A percentile compares a stretch with the other conserved stretches of the same genome.
Conservation (phyloP, 306 rosid genomes). For the Prosopis cineraria region DNA sequence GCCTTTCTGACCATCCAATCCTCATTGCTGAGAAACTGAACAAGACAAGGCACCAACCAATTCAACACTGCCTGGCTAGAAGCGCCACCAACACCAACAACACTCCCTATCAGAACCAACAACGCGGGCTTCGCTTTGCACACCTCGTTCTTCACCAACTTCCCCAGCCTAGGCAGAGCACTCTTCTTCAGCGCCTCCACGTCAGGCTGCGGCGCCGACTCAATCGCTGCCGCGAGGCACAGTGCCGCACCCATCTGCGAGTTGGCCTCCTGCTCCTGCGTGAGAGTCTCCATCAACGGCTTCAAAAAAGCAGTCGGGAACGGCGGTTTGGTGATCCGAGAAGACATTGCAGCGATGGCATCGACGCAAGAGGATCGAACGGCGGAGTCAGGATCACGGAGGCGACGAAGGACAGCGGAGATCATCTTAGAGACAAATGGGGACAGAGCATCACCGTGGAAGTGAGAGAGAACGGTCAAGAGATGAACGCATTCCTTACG, state of each 20-base stretch:
- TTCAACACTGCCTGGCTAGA: constrained; percentile 60
- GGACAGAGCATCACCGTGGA: constrained; percentile 74
- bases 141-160: constrained; percentile 68
- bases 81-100: constrained; percentile 71
- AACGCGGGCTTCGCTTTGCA: constrained; percentile 81
- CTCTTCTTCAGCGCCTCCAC: constrained; percentile 52
- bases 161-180: constrained; percentile 67
- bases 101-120: constrained; percentile 70
- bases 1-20: constrained; percentile 97
- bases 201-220: constrained; percentile 75
- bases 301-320: constrained; percentile 61
- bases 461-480: constrained; percentile 54
- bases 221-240: constrained; percentile 87
- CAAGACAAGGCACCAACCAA: constrained; percentile 80
- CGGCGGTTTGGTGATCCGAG: constrained; percentile 69
- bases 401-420: constrained; percentile 75
- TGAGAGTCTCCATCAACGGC: constrained; percentile 79
- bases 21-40: constrained; percentile 67
- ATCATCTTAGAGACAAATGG: constrained; percentile 77
- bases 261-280: constrained; percentile 71
- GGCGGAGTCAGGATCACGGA: constrained; percentile 78
- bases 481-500: constrained; percentile 79
- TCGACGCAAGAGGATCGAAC: constrained; percentile 82
- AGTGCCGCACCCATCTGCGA: constrained; percentile 93
- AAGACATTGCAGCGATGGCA: constrained; percentile 75